These are phyloP conservation scores for Paracoccidioides lutzii DNA, from an alignment of 2,329 filamentous ascomycete genomes.

Conservation along the genomic window DNA sequence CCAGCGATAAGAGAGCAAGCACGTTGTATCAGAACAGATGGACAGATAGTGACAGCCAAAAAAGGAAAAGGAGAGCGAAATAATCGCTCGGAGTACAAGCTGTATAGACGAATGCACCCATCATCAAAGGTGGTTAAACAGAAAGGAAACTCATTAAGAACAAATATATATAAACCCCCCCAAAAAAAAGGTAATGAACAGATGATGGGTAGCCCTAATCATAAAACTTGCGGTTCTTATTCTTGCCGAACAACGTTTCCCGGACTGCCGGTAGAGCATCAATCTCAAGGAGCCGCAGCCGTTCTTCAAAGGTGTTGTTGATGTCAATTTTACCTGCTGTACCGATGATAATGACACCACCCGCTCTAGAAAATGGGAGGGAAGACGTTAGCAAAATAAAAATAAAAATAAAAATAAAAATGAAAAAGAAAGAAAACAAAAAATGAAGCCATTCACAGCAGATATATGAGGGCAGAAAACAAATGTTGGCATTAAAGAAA, in stretches of 20 bases:
- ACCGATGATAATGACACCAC: conserved; percentile 69
- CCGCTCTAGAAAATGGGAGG: conserved; percentile 46
- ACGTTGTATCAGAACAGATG: background rate
- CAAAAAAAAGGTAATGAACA: background rate
- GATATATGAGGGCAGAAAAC: background rate
- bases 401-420: background rate
- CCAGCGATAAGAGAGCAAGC: background rate
- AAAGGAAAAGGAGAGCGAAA: background rate
- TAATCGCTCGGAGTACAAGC: background rate
- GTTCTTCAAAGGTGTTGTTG: conserved; percentile 94
- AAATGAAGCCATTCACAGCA: background rate
- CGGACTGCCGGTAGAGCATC: conserved; percentile 75
- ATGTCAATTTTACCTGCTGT: conserved; percentile 90
- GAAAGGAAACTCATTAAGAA: background rate
- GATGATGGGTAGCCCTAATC: conserved; percentile 49
- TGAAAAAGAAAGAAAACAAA: background rate
- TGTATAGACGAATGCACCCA: background rate
- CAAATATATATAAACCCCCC: background rate
- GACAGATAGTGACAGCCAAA: background rate
- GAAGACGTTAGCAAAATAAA: conserved; percentile 6
- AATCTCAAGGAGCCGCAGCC: conserved; percentile 70
- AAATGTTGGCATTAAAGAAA: conserved; percentile 5
- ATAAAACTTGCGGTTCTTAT: conserved; percentile 88
- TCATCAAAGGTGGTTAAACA: background rate
- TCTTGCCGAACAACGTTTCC: conserved; percentile 80